Percentiles rank a stretch among this genome's conserved stretches.
phyloP scores from a whole-genome alignment of 1,139 yeast genomes.

The Zygosaccharomyces sapae region DNA sequence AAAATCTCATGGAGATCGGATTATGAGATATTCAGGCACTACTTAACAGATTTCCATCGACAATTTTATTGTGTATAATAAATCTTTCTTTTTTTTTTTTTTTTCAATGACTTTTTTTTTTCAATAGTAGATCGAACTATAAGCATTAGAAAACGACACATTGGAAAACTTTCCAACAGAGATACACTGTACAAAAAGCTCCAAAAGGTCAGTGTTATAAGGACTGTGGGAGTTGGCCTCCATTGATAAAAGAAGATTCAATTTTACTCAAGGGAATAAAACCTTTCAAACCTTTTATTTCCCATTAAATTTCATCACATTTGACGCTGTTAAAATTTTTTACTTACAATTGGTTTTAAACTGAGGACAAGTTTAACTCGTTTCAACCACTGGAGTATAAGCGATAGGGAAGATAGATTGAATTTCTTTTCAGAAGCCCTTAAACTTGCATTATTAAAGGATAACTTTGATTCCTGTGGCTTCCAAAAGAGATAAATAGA shows the following conservation, averaged over 20 bases:
- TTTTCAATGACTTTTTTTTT: too few species aligned
- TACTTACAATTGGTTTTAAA: neutral
- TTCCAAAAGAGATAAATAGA: neutral
- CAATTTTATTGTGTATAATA: neutral
- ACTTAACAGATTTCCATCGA: too few species aligned
- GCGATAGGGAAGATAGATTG: neutral
- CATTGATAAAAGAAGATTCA: neutral
- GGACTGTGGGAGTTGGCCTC: neutral
- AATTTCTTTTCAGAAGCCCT: neutral
- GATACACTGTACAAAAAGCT: neutral
- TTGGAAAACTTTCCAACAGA: neutral
- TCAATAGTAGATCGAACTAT: too few species aligned
- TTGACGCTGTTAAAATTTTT: slow-evolving; percentile 1
- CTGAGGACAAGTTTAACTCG: neutral
- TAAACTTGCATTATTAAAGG: neutral
- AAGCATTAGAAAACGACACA: too few species aligned
- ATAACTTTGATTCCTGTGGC: neutral
- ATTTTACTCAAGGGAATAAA: neutral
- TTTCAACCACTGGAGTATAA: neutral
- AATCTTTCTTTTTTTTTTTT: too few species aligned
- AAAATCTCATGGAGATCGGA: neutral
- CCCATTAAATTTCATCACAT: neutral
- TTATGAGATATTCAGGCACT: too few species aligned
- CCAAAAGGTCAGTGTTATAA: neutral
- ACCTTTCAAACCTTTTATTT: neutral